Evolutionary conservation across 2,329 filamentous ascomycete genomes (phyloP).

Genomic region (Podosphaera xanthii): DNA sequence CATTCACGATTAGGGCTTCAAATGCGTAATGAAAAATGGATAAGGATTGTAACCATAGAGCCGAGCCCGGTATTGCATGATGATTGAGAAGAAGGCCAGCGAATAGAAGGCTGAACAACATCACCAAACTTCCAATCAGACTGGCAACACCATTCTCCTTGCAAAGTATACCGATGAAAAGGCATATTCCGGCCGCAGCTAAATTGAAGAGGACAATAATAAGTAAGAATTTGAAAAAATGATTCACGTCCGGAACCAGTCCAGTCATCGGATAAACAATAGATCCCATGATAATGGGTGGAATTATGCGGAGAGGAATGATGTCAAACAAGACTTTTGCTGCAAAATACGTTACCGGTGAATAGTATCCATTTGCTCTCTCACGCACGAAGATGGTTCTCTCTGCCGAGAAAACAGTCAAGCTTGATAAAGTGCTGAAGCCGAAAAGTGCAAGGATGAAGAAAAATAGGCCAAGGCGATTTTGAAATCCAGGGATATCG

Average conservation of each 20-base stretch:
- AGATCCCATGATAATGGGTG: constrained; percentile 80
- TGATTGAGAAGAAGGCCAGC: constrained; percentile 87
- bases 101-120: constrained; percentile 92
- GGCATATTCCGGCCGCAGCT: constrained; percentile 74
- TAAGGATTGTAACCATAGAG: constrained; percentile 74
- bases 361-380: constrained; percentile 89
- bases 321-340: constrained; percentile 98
- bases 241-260: constrained; percentile 53
- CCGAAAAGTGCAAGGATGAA: constrained; percentile 90
- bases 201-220: constrained; percentile 91
- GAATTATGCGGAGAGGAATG: constrained; percentile 76
- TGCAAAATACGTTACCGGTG: constrained; percentile 78
- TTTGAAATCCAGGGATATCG: constrained; percentile 94
- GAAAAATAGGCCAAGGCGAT: constrained; percentile 89
- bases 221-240: constrained; percentile 80
- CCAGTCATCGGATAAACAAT: constrained; percentile 98
- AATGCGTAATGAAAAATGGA: constrained; percentile 98
- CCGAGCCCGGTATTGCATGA: constrained; percentile 66
- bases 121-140: constrained; percentile 78
- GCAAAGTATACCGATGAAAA: constrained; percentile 92
- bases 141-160: constrained; percentile 81
- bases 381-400: constrained; percentile 79
- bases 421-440: constrained; percentile 82
- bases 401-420: constrained; percentile 84
- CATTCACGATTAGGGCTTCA: constrained; percentile 89